phyloP scores from a whole-genome alignment of 2,329 filamentous ascomycete species.

The Blastomyces silverae region DNA sequence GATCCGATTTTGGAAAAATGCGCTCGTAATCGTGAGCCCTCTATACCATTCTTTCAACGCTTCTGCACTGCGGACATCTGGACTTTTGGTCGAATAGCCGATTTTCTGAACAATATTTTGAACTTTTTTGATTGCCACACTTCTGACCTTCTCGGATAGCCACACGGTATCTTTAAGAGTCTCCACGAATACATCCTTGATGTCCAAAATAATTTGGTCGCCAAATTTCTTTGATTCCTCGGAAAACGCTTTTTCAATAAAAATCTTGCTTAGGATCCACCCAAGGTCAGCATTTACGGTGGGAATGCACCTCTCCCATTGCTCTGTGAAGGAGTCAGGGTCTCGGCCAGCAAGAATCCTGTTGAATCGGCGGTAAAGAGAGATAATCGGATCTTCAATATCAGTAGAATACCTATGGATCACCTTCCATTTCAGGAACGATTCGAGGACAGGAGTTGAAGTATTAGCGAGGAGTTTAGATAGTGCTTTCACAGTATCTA shows the following conservation, averaged over 20 bases:
- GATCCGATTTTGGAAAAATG: slow-evolving; percentile 55
- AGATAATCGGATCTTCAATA: slow-evolving; percentile 55
- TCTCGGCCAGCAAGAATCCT: slow-evolving; percentile 58
- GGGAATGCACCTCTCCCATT: slow-evolving; percentile 59
- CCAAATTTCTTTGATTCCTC: slow-evolving; percentile 60
- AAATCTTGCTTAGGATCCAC: slow-evolving; percentile 66
- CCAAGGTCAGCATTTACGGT: slow-evolving; percentile 54
- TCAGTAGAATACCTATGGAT: slow-evolving; percentile 49
- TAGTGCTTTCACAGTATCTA: slow-evolving; percentile 54
- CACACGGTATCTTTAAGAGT: slow-evolving; percentile 55
- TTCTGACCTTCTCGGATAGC: slow-evolving; percentile 58
- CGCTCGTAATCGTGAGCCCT: slow-evolving; percentile 46
- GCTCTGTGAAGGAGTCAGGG: slow-evolving; percentile 55
- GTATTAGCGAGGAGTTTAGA: slow-evolving; percentile 51
- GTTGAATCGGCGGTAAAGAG: slow-evolving; percentile 54
- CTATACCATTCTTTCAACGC: slow-evolving; percentile 53
- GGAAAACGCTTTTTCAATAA: slow-evolving; percentile 61
- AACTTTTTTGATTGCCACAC: slow-evolving; percentile 57
- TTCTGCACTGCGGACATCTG: slow-evolving; percentile 54
- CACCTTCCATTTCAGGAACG: slow-evolving; percentile 60
- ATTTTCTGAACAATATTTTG: slow-evolving; percentile 62
- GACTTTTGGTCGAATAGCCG: slow-evolving; percentile 58
- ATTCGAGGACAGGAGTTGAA: slow-evolving; percentile 50
- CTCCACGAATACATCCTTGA: slow-evolving; percentile 59
- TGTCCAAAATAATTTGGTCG: slow-evolving; percentile 62